A percentile compares a stretch with the other conserved stretches of the same genome.
phyloP scores from a whole-genome alignment of 768 basidiomycete species.

The Holtermanniella nyarrowii region DNA sequence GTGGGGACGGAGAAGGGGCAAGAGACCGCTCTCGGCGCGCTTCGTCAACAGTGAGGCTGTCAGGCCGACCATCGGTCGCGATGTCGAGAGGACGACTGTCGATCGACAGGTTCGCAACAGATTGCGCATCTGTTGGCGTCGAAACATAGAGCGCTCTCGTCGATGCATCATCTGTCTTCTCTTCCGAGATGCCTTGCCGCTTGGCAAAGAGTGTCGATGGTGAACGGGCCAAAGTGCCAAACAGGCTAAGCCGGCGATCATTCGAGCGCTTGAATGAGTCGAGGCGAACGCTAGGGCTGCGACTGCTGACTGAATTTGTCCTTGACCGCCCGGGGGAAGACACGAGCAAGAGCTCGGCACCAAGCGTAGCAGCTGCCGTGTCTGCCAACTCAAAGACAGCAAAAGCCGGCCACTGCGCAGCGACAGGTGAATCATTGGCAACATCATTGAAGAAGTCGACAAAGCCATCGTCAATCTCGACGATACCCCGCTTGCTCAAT shows the following conservation, averaged over 20 bases:
- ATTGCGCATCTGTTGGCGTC: background rate
- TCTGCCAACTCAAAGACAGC: conserved; percentile 11
- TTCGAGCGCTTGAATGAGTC: background rate
- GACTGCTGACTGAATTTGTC: conserved; percentile 6
- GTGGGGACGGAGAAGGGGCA: conserved; percentile 17
- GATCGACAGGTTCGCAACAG: too few relatives aligned
- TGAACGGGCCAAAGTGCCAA: conserved; percentile 8
- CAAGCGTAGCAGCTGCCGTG: background rate
- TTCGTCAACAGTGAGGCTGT: background rate
- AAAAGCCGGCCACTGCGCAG: conserved; percentile 14
- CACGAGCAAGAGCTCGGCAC: conserved; percentile 12
- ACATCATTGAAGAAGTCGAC: conserved; percentile 18
- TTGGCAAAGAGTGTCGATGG: conserved; percentile 8
- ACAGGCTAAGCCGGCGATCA: background rate
- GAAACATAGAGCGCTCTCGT: background rate
- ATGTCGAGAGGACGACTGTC: too few relatives aligned
- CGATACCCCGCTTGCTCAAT: conserved; percentile 8
- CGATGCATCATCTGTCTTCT: background rate
- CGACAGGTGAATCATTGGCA: conserved; percentile 9
- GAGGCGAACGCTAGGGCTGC: conserved; percentile 5
- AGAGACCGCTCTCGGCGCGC: conserved; percentile 8
- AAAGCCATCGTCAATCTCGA: conserved; percentile 23
- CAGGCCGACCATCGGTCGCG: background rate
- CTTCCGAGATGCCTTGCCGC: background rate
- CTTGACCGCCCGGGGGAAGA: too few relatives aligned